Evolutionary conservation across 345 rosid species (phyloP), one percentile per base, ranked within the genome.

Genomic region (Brassica napus): DNA sequence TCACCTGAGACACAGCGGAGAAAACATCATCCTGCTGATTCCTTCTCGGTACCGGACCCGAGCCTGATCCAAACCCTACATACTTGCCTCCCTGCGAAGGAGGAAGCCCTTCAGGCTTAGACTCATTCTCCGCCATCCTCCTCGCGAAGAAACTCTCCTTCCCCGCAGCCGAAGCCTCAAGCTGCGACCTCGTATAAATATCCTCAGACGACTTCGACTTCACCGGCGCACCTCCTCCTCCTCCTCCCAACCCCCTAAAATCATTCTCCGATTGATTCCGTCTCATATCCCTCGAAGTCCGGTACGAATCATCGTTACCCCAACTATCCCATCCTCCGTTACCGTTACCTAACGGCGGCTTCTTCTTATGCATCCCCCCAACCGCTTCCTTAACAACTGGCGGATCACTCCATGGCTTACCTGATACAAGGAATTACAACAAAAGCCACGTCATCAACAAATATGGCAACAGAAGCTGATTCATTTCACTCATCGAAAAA

Each of bases 11-110:
- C 49, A 93, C 74, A 63, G 73, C 92, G 64, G 93, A 89, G 54
- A 91, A 79, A 59, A 91, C 93, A 54, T 93, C 98, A 34, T 83
- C 94, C 30, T 90, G 91, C 4, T 88, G 73, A 82, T 84, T 87
- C 79, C 82, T 79, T 61, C 78, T 77, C 78, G 82, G 81, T 10
- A 88, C 44, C 59, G 88, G 87, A 57, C 86, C 74, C 8, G 97
- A 89, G 74, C 88, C 85, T 11, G 98, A 95, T 76, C 99, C 99
- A 55, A 93, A 95, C 28, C 99, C 99, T 0, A 93, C 97, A 78
- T 91, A 93, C 84, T 91, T 95, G 21, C 99, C 99, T 0, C 98
- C 98, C 74, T 88, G 93, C 1, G 99, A 91, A 1, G 99, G 99
- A 2, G 98, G 97, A 34, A 95, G 16, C 0, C 94, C 99, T 15